These are phyloP conservation scores for Straminergon stramineum DNA, from an alignment of 225 moss, liverwort and hornwort species.

Conservation along the genomic window DNA sequence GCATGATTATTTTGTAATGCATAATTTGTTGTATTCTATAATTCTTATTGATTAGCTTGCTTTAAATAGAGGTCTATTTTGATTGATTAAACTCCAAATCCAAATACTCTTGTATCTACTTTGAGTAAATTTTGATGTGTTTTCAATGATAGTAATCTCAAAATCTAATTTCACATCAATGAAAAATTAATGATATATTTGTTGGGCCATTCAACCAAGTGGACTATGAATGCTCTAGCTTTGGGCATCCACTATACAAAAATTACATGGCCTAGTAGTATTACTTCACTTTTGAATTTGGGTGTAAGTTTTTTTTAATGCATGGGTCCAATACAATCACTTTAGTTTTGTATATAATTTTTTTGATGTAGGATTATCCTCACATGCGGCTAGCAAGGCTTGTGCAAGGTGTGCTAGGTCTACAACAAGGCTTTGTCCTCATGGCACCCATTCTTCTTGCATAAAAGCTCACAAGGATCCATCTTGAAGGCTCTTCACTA, in stretches of 20 bases:
- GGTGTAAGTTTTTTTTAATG: neutral
- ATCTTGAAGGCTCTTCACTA: neutral
- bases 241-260: too few relatives aligned
- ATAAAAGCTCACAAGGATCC: neutral
- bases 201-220: too few relatives aligned
- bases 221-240: too few relatives aligned
- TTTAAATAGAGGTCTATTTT: too few relatives aligned
- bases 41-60: too few relatives aligned
- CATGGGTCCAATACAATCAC: neutral
- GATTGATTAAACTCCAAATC: too few relatives aligned
- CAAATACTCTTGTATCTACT: neutral
- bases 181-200: too few relatives aligned
- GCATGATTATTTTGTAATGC: too few relatives aligned
- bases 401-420: neutral
- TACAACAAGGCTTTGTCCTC: neutral
- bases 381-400: fast-evolving
- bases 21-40: too few relatives aligned
- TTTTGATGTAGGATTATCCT: fast-evolving
- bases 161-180: neutral
- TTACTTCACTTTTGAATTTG: too few relatives aligned
- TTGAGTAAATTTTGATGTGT: neutral
- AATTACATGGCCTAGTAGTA: too few relatives aligned
- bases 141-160: neutral
- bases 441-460: fast-evolving
- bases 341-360: neutral